phyloP scores from a whole-genome alignment of 805 yeast species.

The Pichia scutulata region DNA sequence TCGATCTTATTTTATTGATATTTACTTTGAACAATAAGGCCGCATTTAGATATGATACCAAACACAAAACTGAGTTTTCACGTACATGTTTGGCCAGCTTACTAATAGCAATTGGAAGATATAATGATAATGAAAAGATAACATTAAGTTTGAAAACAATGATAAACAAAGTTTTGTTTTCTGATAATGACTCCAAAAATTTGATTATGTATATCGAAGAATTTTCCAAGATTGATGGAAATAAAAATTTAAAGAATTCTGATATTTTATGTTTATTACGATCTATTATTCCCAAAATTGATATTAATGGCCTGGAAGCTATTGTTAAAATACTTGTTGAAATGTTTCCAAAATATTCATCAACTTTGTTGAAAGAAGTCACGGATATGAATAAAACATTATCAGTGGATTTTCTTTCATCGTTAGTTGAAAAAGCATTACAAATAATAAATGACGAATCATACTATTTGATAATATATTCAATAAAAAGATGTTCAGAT shows the following conservation, averaged over 20 bases:
- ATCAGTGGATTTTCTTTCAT: slow-evolving; percentile 42
- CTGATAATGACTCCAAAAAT: slow-evolving; percentile 17
- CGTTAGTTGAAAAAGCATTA: slow-evolving; percentile 31
- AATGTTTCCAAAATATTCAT: slow-evolving; percentile 33
- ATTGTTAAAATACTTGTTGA: slow-evolving; percentile 37
- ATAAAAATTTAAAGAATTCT: slow-evolving; percentile 10
- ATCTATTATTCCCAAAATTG: slow-evolving; percentile 26
- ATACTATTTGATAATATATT: slow-evolving; percentile 39
- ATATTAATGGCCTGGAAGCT: slow-evolving; percentile 38
- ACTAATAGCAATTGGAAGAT: slow-evolving; percentile 7
- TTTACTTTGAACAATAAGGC: slow-evolving; percentile 21
- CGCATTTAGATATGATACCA: slow-evolving; percentile 20
- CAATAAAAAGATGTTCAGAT: slow-evolving; percentile 50
- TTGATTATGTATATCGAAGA: slow-evolving; percentile 27
- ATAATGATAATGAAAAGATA: not conserved
- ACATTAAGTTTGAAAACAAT: slow-evolving; percentile 12
- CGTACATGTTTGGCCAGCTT: slow-evolving; percentile 19
- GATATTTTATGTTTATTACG: slow-evolving; percentile 26
- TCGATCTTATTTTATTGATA: slow-evolving; percentile 8
- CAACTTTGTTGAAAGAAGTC: slow-evolving; percentile 39
- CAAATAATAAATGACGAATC: slow-evolving; percentile 11
- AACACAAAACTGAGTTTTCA: slow-evolving; percentile 21
- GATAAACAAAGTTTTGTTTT: slow-evolving; percentile 22
- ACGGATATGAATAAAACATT: slow-evolving; percentile 44
- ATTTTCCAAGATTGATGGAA: slow-evolving; percentile 22